phyloP scores from a whole-genome alignment of 2,329 filamentous ascomycete genomes.

The Onygenales sp. region DNA sequence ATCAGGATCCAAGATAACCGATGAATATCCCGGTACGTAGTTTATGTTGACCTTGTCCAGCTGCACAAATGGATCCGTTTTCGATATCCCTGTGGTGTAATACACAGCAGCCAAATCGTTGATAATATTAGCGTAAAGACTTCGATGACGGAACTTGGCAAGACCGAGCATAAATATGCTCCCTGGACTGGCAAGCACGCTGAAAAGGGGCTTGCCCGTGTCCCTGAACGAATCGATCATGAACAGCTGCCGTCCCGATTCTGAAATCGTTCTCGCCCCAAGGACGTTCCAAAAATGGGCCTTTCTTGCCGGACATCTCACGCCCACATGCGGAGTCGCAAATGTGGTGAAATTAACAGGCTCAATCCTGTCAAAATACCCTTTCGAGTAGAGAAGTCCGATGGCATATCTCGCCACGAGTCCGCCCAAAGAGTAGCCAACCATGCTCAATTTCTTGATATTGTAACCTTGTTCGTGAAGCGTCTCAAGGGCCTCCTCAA shows the following conservation, averaged over 20 bases:
- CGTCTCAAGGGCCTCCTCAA: conserved; percentile 49
- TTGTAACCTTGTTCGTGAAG: conserved; percentile 54
- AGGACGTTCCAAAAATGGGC: conserved; percentile 72
- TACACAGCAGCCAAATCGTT: conserved; percentile 77
- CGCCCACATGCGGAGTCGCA: conserved; percentile 74
- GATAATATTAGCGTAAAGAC: conserved; percentile 74
- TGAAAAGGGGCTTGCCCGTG: conserved; percentile 69
- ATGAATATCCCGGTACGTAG: conserved; percentile 62
- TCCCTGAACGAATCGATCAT: conserved; percentile 76
- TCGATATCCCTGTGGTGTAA: conserved; percentile 72
- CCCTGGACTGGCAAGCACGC: conserved; percentile 69
- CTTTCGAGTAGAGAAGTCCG: conserved; percentile 71
- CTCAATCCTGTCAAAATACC: conserved; percentile 66
- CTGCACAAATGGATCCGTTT: conserved; percentile 66
- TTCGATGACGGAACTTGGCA: conserved; percentile 63
- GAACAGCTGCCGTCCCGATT: conserved; percentile 80
- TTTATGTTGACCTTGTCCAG: conserved; percentile 59
- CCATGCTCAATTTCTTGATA: conserved; percentile 73
- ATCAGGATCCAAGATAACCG: conserved; percentile 60
- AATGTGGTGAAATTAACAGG: conserved; percentile 95
- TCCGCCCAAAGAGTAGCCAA: conserved; percentile 85
- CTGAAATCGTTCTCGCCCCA: conserved; percentile 69
- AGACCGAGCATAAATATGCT: conserved; percentile 80
- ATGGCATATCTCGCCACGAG: conserved; percentile 79
- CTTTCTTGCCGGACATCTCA: conserved; percentile 58